A percentile compares a stretch with the other conserved stretches of the same genome.
phyloP scores from a whole-genome alignment of 208 protist genomes.

The Phytomonas francai region DNA sequence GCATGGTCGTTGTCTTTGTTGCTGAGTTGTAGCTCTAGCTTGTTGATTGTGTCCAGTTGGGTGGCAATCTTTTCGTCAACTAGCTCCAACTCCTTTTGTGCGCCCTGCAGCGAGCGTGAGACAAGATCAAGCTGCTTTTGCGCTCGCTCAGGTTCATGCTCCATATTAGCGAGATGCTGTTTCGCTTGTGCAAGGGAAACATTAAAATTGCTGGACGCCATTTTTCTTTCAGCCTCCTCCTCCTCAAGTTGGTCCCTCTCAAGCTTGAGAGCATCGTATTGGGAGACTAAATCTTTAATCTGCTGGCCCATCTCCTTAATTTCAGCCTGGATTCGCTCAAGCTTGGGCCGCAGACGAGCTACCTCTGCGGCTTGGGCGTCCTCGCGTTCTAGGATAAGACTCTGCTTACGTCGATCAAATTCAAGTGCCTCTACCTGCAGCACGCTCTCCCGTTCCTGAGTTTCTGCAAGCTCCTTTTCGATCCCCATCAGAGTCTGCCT shows the following conservation, averaged over 20 bases:
- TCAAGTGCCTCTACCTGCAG: conserved; percentile 88
- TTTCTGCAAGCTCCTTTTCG: conserved; percentile 68
- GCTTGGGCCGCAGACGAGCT: conserved; percentile 73
- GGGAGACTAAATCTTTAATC: conserved; percentile 49
- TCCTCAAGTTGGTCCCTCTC: conserved; percentile 35
- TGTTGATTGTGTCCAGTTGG: conserved; percentile 51
- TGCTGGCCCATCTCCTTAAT: conserved; percentile 70
- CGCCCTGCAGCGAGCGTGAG: conserved; percentile 40
- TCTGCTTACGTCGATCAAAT: conserved; percentile 85
- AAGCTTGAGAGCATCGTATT: conserved; percentile 30
- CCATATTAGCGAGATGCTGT: conserved; percentile 67
- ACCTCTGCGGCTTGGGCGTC: conserved; percentile 85
- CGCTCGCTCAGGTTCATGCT: conserved; percentile 75
- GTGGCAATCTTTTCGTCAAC: conserved; percentile 62
- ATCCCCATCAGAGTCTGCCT: conserved; percentile 65
- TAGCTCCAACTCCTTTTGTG: conserved; percentile 46
- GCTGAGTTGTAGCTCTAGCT: conserved; percentile 75
- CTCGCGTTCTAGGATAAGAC: conserved; percentile 79
- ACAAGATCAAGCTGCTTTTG: conserved; percentile 76
- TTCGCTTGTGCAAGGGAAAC: conserved; percentile 49
- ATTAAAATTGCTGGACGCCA: conserved; percentile 44
- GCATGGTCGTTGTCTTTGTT: conserved; percentile 55
- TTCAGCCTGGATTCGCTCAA: conserved; percentile 64
- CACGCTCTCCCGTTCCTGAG: conserved; percentile 86
- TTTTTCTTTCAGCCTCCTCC: conserved; percentile 49